Evolutionary conservation across 2,329 filamentous ascomycete species (phyloP), one percentile per base, ranked within the genome.

Genomic region (Orbilia blumenaviensis): DNA sequence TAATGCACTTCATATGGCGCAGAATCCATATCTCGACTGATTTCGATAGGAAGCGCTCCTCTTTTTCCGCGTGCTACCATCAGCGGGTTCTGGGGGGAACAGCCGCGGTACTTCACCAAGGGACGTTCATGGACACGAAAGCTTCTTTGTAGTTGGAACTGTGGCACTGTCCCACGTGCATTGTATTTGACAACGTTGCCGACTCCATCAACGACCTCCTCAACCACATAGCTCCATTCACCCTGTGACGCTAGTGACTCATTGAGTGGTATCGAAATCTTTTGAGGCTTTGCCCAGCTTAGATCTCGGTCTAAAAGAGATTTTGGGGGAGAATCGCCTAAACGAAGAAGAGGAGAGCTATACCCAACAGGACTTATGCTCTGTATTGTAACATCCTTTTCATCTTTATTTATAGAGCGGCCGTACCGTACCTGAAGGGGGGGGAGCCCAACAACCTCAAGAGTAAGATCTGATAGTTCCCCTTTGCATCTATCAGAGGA

Each of bases 371-470:
- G 94, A 80, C 97, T 94, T 48, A 99, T 89, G 80, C 92, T 97
- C 83, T 98, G 94, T 80, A 96, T 94, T 78, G 94, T 93, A 79
- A 94, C 93, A 75, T 92, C 92, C 79, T 90, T 90, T 78, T 96
- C 89, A 78, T 92, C 90, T 77, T 89, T 89, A 79, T 98, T 97
- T 79, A 97, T 90, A 5, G 89, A 90, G 64, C 93, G 91, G 80
- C 92, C 95, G 83, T 99, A 99, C 80, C 92, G 92, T 79, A 99
- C 92, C 82, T 94, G 94, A 78, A 99, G 86, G 2, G 95, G 95
- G 1, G 96, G 92, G 0, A 93, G 96, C 16, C 95, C 95, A 78
- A 91, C 87, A 2, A 97, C 92, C 80, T 94, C 89, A 61, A 99
- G 85, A 16, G 90, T 88, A 50, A 98, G 85, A 80, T 97, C 89